phyloP scores from a whole-genome alignment of 169 alveolate genomes.

The Plasmodium gallinaceum region DNA sequence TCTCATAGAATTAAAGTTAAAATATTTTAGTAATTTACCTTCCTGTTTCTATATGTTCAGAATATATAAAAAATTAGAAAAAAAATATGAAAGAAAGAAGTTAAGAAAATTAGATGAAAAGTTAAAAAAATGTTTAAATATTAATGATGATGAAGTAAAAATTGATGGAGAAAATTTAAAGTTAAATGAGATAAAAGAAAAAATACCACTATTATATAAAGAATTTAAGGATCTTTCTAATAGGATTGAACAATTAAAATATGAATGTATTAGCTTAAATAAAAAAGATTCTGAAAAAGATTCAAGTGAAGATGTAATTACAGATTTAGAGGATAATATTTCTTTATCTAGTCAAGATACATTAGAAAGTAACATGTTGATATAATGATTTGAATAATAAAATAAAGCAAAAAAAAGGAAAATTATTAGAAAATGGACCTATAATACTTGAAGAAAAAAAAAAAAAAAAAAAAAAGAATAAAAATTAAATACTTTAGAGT shows the following conservation, averaged over 20 bases:
- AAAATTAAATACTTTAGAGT: no score
- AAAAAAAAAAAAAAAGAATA: background rate
- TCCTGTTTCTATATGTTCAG: conserved; percentile 78
- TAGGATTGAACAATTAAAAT: conserved; percentile 62
- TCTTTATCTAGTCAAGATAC: conserved; percentile 12
- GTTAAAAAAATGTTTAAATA: conserved; percentile 43
- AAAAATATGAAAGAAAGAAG: conserved; percentile 18
- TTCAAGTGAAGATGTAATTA: conserved; percentile 16
- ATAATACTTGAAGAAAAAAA: background rate
- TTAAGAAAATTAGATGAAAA: conserved; percentile 63
- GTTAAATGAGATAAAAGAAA: conserved; percentile 46
- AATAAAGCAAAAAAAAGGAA: background rate
- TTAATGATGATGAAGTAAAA: conserved; percentile 24
- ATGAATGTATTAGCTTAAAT: conserved; percentile 26
- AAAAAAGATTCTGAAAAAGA: conserved; percentile 27
- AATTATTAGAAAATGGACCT: background rate
- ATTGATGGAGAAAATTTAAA: conserved; percentile 18
- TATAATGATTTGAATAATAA: background rate
- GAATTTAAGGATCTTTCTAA: conserved; percentile 41
- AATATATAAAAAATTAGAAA: conserved; percentile 49
- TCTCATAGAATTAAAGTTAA: conserved; percentile 78
- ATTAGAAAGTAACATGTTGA: background rate
- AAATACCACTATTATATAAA: conserved; percentile 33
- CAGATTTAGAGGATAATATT: conserved; percentile 23
- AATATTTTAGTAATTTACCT: conserved; percentile 70